These are phyloP conservation scores for Candida peoriensis DNA, from an alignment of 805 yeast genomes.

Conservation along the genomic window DNA sequence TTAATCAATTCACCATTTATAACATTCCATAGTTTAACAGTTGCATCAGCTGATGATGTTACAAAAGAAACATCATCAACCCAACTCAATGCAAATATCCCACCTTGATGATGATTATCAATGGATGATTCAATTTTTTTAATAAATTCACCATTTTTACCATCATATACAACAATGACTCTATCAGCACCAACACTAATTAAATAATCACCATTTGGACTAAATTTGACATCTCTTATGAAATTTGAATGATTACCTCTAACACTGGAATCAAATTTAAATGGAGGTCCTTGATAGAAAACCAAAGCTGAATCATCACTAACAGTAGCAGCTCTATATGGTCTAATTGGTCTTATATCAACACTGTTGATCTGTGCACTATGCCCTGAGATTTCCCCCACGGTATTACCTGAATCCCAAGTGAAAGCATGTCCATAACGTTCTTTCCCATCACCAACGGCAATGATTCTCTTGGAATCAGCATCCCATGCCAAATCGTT, in stretches of 20 bases:
- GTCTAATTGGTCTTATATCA: slow-evolving; percentile 73
- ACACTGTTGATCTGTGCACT: slow-evolving; percentile 79
- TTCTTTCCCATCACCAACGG: slow-evolving; percentile 93
- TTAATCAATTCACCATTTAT: slow-evolving; percentile 37
- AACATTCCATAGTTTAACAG: slow-evolving; percentile 62
- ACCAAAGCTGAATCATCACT: slow-evolving; percentile 85
- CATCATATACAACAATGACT: slow-evolving; percentile 72
- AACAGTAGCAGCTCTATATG: slow-evolving; percentile 89
- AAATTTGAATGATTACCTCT: slow-evolving; percentile 75
- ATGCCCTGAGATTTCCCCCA: slow-evolving; percentile 95
- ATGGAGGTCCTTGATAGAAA: slow-evolving; percentile 89
- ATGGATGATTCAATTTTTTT: slow-evolving; percentile 43
- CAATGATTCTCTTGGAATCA: slow-evolving; percentile 79
- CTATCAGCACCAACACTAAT: slow-evolving; percentile 87
- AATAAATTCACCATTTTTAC: slow-evolving; percentile 74
- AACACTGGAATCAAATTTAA: slow-evolving; percentile 71
- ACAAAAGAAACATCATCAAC: slow-evolving; percentile 54
- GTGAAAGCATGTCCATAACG: slow-evolving; percentile 89
- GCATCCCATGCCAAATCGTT: slow-evolving; percentile 89
- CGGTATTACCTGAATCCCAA: slow-evolving; percentile 93
- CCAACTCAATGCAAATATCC: slow-evolving; percentile 80
- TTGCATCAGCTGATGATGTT: slow-evolving; percentile 80
- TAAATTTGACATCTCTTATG: slow-evolving; percentile 73
- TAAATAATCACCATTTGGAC: slow-evolving; percentile 72
- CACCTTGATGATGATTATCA: slow-evolving; percentile 58